phyloP scores from a whole-genome alignment of 1,284 basidiomycete species.

The Puccinia novopanici region DNA sequence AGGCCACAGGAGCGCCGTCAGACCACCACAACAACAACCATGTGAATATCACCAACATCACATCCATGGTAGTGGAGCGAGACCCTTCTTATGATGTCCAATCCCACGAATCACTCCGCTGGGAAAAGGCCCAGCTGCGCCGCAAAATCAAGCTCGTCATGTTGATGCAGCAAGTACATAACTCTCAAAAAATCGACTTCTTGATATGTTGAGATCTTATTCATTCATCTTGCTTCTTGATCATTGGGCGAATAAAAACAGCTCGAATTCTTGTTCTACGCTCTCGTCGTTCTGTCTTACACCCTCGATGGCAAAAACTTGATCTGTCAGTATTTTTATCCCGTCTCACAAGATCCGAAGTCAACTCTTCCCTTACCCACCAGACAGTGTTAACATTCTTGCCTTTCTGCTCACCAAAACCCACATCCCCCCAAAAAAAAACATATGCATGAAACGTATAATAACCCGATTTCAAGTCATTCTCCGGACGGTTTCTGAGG shows the following conservation, averaged over 20 bases:
- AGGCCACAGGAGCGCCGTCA: background rate
- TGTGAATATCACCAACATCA: conserved; percentile 11
- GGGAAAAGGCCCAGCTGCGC: background rate
- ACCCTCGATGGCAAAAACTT: conserved; percentile 26
- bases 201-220: background rate
- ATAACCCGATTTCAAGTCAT: conserved; percentile 18
- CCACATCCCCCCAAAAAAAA: background rate
- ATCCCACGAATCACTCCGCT: background rate
- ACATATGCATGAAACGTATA: background rate
- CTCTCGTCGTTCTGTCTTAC: conserved; percentile 23
- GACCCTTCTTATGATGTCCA: background rate
- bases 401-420: background rate
- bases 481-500: conserved; percentile 29
- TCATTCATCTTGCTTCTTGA: background rate
- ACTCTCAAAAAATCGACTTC: background rate
- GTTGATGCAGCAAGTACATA: conserved; percentile 28
- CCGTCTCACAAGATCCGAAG: too few species aligned
- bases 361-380: too few species aligned
- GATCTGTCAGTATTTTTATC: conserved; percentile 16
- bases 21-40: background rate
- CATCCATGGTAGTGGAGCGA: conserved; percentile 10
- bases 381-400: too few species aligned
- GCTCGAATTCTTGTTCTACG: conserved; percentile 26
- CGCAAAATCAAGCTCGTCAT: conserved; percentile 28
- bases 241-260: background rate